phyloP scores from a whole-genome alignment of 2,329 filamentous ascomycete genomes.

The Fusarium camptoceras region DNA sequence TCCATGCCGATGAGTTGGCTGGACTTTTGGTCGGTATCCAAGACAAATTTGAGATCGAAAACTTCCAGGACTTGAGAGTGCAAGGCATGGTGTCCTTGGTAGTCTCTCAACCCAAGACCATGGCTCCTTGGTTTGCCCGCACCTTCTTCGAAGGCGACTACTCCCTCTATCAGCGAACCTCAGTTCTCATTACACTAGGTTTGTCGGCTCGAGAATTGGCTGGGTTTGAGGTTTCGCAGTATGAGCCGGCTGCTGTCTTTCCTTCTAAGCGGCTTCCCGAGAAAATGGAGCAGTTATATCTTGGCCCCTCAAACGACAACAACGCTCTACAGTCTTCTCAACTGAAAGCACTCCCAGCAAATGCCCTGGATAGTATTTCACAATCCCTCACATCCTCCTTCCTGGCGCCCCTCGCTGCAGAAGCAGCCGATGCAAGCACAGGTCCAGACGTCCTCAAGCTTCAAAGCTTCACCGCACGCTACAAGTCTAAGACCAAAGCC shows the following conservation, averaged over 20 bases:
- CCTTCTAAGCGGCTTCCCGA: constrained; percentile 84
- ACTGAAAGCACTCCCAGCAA: constrained; percentile 64
- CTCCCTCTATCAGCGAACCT: constrained; percentile 84
- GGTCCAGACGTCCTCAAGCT: constrained; percentile 90
- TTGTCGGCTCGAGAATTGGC: constrained; percentile 86
- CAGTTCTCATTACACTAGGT: constrained; percentile 84
- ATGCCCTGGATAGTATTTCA: constrained; percentile 76
- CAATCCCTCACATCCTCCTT: constrained; percentile 76
- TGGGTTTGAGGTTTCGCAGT: constrained; percentile 73
- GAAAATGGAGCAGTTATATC: constrained; percentile 78
- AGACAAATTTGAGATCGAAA: constrained; percentile 84
- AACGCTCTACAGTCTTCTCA: constrained; percentile 48
- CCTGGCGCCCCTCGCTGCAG: constrained; percentile 83
- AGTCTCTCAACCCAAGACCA: constrained; percentile 77
- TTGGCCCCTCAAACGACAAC: constrained; percentile 49
- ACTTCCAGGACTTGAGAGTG: constrained; percentile 79
- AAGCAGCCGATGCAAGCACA: constrained; percentile 81
- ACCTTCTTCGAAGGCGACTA: constrained; percentile 94
- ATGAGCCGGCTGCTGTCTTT: constrained; percentile 68
- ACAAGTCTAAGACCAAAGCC: constrained; percentile 51
- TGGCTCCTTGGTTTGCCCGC: constrained; percentile 86
- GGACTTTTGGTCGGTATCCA: constrained; percentile 81
- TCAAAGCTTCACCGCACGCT: constrained; percentile 80
- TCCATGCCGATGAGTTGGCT: constrained; percentile 85
- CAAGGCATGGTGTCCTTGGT: constrained; percentile 87